phyloP scores from a whole-genome alignment of 306 rosid genomes.

The Cicer bijugum region DNA sequence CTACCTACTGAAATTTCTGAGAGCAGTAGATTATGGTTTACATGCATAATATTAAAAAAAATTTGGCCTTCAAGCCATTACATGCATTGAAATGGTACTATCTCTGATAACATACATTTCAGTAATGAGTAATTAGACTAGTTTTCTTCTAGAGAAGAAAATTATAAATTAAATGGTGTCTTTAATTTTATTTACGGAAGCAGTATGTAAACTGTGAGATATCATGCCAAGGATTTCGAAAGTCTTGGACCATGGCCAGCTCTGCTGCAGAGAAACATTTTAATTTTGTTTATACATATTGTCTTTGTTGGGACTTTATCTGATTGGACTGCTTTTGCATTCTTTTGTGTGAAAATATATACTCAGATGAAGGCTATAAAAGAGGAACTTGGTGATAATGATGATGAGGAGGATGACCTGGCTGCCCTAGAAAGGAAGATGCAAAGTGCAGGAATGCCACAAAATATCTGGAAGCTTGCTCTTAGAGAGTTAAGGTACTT shows the following conservation, averaged over 20 bases:
- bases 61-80: slow-evolving; percentile 27
- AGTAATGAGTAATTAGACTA: not conserved
- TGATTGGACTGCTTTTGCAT: slow-evolving; percentile 37
- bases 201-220: slow-evolving; percentile 37
- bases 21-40: slow-evolving; percentile 25
- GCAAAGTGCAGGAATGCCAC: slow-evolving; percentile 98
- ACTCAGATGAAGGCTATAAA: slow-evolving; percentile 96
- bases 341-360: slow-evolving; percentile 41
- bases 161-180: slow-evolving; percentile 1
- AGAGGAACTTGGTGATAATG: slow-evolving; percentile 98
- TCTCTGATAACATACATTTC: not conserved
- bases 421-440: slow-evolving; percentile 89
- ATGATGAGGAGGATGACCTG: slow-evolving; percentile 94
- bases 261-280: slow-evolving; percentile 29
- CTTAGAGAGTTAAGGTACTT: slow-evolving; percentile 84
- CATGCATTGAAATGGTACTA: slow-evolving; percentile 9
- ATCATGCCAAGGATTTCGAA: slow-evolving; percentile 7
- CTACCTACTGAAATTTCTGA: slow-evolving; percentile 12
- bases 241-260: slow-evolving; percentile 27
- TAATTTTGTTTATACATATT: slow-evolving; percentile 6
- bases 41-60: slow-evolving; percentile 11
- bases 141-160: slow-evolving; percentile 25
- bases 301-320: slow-evolving; percentile 23
- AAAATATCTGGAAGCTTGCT: slow-evolving; percentile 93
- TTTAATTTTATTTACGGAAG: slow-evolving; percentile 9